These are phyloP conservation scores for Vitis vinifera DNA, from an alignment of 164 flowering plant genomes.

Conservation along the genomic window ASM3070453v1 NC_081822.1:11113001-11113500, in stretches of 20 bases:
- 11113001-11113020: conserved; percentile 31
- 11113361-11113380: too few relatives aligned
- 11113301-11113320: too few relatives aligned
- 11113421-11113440: not conserved
- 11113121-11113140: conserved; percentile 1
- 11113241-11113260: too few relatives aligned
- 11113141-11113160: not conserved
- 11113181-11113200: too few relatives aligned
- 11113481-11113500: conserved; percentile 57
- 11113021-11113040: conserved; percentile 25
- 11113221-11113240: too few relatives aligned
- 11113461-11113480: conserved; percentile 51
- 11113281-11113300: too few relatives aligned
- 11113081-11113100: not conserved
- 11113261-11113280: too few relatives aligned
- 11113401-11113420: not conserved
- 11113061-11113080: not conserved
- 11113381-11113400: too few relatives aligned
- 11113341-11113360: too few relatives aligned
- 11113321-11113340: too few relatives aligned
- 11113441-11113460: conserved; percentile 49
- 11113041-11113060: not conserved
- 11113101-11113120: not conserved
- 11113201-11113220: too few relatives aligned
- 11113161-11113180: not conserved